Evolutionary conservation across 768 basidiomycete species (phyloP).

Genomic region (Rhodotorula paludigena): DNA sequence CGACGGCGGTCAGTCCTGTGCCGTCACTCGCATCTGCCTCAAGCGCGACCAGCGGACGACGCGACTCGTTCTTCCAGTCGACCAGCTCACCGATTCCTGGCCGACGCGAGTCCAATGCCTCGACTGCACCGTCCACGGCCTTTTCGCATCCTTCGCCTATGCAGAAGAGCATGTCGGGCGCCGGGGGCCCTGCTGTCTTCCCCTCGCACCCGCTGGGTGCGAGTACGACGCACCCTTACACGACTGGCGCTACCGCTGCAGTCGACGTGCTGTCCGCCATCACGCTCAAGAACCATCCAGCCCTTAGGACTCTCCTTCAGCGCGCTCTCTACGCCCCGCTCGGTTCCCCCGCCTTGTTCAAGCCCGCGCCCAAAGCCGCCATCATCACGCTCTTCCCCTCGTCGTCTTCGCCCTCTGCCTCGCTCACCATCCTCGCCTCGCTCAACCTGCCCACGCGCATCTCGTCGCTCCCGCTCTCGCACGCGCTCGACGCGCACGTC

Average conservation of each 20-base stretch:
- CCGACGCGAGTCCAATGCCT: constrained; percentile 7
- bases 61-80: constrained; percentile 9
- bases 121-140: constrained; percentile 13
- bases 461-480: neutral
- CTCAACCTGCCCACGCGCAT: neutral
- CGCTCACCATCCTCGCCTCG: constrained; percentile 15
- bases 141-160: neutral
- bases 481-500: constrained; percentile 28
- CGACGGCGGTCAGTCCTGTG: neutral
- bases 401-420: neutral
- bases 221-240: neutral
- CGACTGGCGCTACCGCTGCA: neutral
- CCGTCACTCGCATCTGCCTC: neutral
- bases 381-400: constrained; percentile 26
- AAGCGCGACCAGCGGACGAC: neutral
- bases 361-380: constrained; percentile 5
- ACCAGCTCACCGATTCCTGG: too few species aligned
- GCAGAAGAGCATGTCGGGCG: neutral
- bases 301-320: constrained; percentile 5
- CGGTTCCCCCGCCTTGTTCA: neutral
- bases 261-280: neutral
- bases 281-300: constrained; percentile 1
- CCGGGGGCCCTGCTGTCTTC: constrained; percentile 1
- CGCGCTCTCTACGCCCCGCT: constrained; percentile 1
- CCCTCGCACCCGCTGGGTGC: neutral